Conservation (phyloP, 1,284 basidiomycete species). For the Sporisorium reilianum region DNA sequence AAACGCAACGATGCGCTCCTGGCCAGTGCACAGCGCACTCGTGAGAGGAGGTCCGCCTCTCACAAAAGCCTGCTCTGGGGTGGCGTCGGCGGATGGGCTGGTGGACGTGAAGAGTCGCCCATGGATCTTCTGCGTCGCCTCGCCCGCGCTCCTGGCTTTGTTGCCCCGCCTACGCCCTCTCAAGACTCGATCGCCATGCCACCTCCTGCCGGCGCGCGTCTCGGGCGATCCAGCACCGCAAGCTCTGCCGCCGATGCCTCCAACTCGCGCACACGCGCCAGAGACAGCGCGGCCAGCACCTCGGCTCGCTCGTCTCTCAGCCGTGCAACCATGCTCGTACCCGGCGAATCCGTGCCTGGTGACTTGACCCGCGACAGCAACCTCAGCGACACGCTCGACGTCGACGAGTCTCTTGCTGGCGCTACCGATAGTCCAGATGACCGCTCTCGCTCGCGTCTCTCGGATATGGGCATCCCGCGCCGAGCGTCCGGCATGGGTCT, state of each 20-base stretch:
- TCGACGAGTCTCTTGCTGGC: constrained; percentile 28
- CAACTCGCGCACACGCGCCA: constrained; percentile 15
- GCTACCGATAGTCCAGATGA: constrained; percentile 5
- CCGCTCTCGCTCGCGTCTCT: constrained; percentile 27
- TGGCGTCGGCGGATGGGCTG: constrained; percentile 51
- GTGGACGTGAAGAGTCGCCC: constrained; percentile 52
- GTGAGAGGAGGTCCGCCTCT: constrained; percentile 25
- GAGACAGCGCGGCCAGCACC: constrained; percentile 29
- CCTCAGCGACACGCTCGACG: constrained; percentile 29
- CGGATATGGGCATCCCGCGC: constrained; percentile 42
- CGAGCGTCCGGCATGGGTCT: constrained; percentile 32
- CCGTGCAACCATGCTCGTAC: constrained; percentile 38
- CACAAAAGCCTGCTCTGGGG: constrained; percentile 49
- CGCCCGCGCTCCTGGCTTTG: constrained; percentile 46
- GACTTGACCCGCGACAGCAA: constrained; percentile 51
- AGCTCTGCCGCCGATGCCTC: constrained; percentile 20
- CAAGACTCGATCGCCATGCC: constrained; percentile 46
- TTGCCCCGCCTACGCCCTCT: constrained; percentile 41
- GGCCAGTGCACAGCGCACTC: constrained; percentile 40
- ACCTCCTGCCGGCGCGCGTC: constrained; percentile 19
- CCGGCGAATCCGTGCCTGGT: constrained; percentile 48
- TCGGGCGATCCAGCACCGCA: constrained; percentile 19
- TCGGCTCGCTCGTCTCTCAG: constrained; percentile 26
- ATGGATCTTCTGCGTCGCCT: constrained; percentile 50
- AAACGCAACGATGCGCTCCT: constrained; percentile 49